A percentile compares a stretch with the other conserved stretches of the same genome.
phyloP scores from a whole-genome alignment of 495 filamentous ascomycete species.

The Xylaria telfairii region DNA sequence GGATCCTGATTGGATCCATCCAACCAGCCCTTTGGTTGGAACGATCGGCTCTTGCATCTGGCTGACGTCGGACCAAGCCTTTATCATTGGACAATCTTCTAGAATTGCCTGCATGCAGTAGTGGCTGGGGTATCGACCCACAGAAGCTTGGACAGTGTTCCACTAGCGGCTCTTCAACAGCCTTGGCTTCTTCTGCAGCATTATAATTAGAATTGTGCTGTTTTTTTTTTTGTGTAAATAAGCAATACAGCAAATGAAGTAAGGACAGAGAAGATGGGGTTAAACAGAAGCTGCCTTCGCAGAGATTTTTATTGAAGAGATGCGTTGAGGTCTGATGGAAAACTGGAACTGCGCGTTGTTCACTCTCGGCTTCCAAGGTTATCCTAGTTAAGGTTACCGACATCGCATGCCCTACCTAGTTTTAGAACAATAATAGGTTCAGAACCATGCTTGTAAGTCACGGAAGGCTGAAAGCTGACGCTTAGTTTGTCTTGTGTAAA shows the following conservation, averaged over 20 bases:
- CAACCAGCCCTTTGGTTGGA: not conserved
- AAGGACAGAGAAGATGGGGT: not conserved
- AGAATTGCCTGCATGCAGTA: slow-evolving; percentile 26
- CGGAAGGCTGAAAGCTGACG: not conserved
- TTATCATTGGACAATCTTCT: slow-evolving; percentile 17
- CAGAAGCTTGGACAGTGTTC: slow-evolving; percentile 14
- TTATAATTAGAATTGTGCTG: slow-evolving; percentile 9
- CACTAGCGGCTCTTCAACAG: slow-evolving; percentile 17
- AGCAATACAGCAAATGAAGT: not conserved
- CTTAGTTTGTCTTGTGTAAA: not conserved
- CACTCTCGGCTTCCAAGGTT: not conserved
- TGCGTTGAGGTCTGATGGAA: not conserved
- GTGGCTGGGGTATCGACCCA: slow-evolving; percentile 12
- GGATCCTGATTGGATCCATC: not conserved
- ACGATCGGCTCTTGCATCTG: slow-evolving; percentile 26
- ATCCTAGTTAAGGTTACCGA: not conserved
- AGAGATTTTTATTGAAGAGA: not conserved
- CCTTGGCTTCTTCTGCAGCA: not conserved
- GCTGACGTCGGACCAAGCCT: slow-evolving; percentile 9
- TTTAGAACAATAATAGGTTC: not conserved
- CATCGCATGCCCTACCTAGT: not conserved
- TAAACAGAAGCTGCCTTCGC: not conserved
- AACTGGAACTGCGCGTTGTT: not conserved
- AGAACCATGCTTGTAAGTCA: not conserved
- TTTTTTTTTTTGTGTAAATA: no score